Evolutionary conservation across 345 rosid species (phyloP).

Genomic region (Hypericum androsaemum): DNA sequence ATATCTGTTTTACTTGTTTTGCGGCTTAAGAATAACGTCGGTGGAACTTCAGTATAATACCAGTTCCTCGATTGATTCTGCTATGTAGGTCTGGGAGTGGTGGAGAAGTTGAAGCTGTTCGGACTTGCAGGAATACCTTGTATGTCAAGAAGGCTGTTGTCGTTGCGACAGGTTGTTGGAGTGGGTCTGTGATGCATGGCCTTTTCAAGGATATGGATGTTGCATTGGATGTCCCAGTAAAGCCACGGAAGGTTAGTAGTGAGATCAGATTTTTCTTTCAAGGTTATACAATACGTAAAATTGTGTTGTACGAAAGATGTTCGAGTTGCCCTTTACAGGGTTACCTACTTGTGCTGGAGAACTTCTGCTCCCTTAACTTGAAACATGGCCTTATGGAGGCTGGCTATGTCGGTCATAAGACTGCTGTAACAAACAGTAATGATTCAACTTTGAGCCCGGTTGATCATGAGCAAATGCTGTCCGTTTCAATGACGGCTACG

Average conservation of each 20-base stretch:
- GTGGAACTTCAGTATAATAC: slow-evolving; percentile 1
- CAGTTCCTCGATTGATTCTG: neutral
- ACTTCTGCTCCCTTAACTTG: slow-evolving; percentile 44
- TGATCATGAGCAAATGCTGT: slow-evolving; percentile 35
- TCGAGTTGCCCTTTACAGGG: slow-evolving; percentile 39
- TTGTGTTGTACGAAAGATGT: too few relatives aligned
- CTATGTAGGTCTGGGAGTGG: slow-evolving; percentile 33
- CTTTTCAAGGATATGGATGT: slow-evolving; percentile 40
- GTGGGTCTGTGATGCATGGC: slow-evolving; percentile 56
- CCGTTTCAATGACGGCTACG: slow-evolving; percentile 88
- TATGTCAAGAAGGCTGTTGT: slow-evolving; percentile 57
- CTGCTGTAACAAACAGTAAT: slow-evolving; percentile 5
- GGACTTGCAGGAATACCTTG: slow-evolving; percentile 50
- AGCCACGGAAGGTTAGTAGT: slow-evolving; percentile 68
- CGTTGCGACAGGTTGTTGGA: slow-evolving; percentile 89
- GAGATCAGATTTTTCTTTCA: too few relatives aligned
- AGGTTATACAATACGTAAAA: too few relatives aligned
- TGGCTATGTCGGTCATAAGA: slow-evolving; percentile 52
- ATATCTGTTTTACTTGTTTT: slow-evolving; percentile 4
- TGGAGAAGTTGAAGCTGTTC: slow-evolving; percentile 51
- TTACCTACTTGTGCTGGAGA: slow-evolving; percentile 72
- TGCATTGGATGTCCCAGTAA: slow-evolving; percentile 46
- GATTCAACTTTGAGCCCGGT: slow-evolving; percentile 26
- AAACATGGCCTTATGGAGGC: slow-evolving; percentile 85
- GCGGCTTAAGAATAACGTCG: neutral